Evolutionary conservation across 441 rosid genomes (phyloP).

Genomic region (Jatropha podagrica): DNA sequence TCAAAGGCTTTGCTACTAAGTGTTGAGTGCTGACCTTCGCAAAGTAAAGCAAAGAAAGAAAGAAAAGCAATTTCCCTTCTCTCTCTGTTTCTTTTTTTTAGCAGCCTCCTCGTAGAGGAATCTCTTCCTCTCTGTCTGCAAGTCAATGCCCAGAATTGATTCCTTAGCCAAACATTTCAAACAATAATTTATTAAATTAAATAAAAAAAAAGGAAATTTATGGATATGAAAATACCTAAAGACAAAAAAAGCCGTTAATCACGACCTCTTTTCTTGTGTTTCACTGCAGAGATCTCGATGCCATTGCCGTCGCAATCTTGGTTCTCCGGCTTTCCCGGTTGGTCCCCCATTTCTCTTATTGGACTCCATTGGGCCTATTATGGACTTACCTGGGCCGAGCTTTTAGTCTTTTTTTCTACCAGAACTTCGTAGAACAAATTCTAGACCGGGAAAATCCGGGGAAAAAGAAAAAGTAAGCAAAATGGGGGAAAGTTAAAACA

Average conservation of each 20-base stretch:
- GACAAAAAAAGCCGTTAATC: slow-evolving; percentile 49
- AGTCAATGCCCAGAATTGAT: slow-evolving; percentile 65
- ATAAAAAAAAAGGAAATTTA: not conserved
- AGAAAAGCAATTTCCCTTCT: not conserved
- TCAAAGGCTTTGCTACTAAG: slow-evolving; percentile 28
- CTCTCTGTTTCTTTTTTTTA: slow-evolving; percentile 31
- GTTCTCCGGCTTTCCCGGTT: not conserved
- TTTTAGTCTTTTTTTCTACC: not conserved
- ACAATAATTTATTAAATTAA: not conserved
- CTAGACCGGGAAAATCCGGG: not conserved
- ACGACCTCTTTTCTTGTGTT: slow-evolving; percentile 37
- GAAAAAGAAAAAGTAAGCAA: not conserved
- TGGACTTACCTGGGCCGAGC: not conserved
- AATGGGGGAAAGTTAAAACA: not conserved
- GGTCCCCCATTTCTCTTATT: not conserved
- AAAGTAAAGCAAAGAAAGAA: slow-evolving; percentile 38
- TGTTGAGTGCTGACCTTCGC: slow-evolving; percentile 42
- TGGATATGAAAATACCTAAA: not conserved
- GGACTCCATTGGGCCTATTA: not conserved
- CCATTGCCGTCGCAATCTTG: not conserved
- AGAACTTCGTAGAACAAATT: not conserved
- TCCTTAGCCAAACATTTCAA: slow-evolving; percentile 30
- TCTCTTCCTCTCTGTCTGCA: slow-evolving; percentile 34
- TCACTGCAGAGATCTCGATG: slow-evolving; percentile 45
- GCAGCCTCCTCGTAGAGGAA: slow-evolving; percentile 78